Evolutionary conservation across 257 asterid species (phyloP).

Genomic region (Petunia secreta): DNA sequence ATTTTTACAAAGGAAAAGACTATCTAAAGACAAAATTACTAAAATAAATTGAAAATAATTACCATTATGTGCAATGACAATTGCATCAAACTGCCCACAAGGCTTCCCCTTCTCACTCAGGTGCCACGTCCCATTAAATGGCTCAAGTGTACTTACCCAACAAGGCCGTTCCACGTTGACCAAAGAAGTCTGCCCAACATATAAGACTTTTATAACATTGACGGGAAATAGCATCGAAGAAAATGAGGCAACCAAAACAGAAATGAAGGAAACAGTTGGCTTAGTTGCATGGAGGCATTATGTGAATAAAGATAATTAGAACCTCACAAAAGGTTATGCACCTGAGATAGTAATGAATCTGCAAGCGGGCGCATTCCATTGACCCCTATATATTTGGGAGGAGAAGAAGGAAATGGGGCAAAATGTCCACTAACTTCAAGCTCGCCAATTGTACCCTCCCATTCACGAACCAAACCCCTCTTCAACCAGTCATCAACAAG

Average conservation of each 20-base stretch:
- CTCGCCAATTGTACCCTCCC: slow-evolving; percentile 73
- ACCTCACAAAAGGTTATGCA: slow-evolving; percentile 33
- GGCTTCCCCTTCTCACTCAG: slow-evolving; percentile 84
- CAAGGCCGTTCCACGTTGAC: slow-evolving; percentile 85
- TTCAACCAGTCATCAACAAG: slow-evolving; percentile 73
- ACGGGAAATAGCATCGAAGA: not conserved
- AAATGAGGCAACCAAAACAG: no score
- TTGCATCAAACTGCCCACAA: slow-evolving; percentile 84
- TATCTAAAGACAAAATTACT: slow-evolving; percentile 26
- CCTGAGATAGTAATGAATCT: slow-evolving; percentile 80
- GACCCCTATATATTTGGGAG: slow-evolving; percentile 71
- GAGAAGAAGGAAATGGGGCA: slow-evolving; percentile 56
- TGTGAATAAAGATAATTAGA: not conserved
- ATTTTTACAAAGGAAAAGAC: not conserved
- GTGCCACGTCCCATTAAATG: slow-evolving; percentile 86
- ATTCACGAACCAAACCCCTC: slow-evolving; percentile 64
- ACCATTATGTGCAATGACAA: slow-evolving; percentile 97
- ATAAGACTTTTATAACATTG: slow-evolving; percentile 21
- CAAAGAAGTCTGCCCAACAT: slow-evolving; percentile 56
- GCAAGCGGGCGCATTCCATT: slow-evolving; percentile 94
- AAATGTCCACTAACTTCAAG: slow-evolving; percentile 80
- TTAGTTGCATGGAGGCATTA: slow-evolving; percentile 11
- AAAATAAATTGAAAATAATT: slow-evolving; percentile 22
- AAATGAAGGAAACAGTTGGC: no score
- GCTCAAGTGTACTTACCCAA: slow-evolving; percentile 89